phyloP scores from a whole-genome alignment of 768 basidiomycete genomes.

The Pisolithus albus region DNA sequence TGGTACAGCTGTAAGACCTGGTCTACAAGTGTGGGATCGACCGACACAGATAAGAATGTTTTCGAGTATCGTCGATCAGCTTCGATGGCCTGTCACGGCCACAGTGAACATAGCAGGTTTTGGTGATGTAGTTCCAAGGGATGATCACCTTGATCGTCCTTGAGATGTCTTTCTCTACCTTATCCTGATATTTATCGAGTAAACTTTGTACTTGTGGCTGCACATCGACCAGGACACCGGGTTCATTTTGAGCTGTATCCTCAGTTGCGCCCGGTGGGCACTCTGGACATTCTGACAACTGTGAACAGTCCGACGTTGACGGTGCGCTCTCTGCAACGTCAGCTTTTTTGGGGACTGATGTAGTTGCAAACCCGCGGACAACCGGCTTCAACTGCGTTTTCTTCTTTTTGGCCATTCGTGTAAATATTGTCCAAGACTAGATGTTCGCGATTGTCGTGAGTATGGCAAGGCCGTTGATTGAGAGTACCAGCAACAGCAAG shows the following conservation, averaged over 20 bases:
- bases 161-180: constrained; percentile 77
- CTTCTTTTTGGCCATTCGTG: constrained; percentile 74
- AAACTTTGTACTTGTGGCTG: constrained; percentile 60
- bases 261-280: constrained; percentile 2
- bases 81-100: constrained; percentile 51
- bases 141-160: constrained; percentile 59
- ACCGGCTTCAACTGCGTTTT: constrained; percentile 74
- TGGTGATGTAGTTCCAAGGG: neutral
- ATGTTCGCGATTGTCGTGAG: neutral
- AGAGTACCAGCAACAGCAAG: too few species aligned
- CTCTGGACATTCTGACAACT: neutral
- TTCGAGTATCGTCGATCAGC: constrained; percentile 71
- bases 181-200: constrained; percentile 81
- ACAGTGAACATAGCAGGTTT: neutral
- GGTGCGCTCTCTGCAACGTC: constrained; percentile 17
- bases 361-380: constrained; percentile 72
- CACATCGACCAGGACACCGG: constrained; percentile 36
- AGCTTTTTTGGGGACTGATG: constrained; percentile 75
- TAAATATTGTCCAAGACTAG: too few species aligned
- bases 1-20: constrained; percentile 50
- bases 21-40: constrained; percentile 53
- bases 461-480: neutral
- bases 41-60: constrained; percentile 51
- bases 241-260: constrained; percentile 20
- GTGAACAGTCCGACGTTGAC: constrained; percentile 2